Conservation (phyloP, 208 protist genomes). For the Strigomonas culicis region DNA sequence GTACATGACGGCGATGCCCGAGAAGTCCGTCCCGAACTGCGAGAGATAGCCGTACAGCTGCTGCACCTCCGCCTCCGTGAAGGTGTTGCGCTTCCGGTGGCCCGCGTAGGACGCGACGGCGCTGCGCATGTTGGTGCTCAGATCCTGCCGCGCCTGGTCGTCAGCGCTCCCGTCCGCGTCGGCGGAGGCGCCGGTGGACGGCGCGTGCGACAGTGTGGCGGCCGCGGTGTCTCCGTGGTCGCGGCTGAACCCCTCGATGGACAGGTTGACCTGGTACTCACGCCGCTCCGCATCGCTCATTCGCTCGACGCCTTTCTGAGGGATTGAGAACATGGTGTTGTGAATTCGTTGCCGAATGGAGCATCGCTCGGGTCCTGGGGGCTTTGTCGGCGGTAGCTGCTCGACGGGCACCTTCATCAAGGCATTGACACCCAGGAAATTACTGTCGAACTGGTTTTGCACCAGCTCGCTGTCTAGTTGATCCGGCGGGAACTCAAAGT, state of each 20-base stretch:
- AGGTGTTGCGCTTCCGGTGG: constrained; percentile 40
- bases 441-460: neutral
- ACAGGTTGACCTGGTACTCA: neutral
- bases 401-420: constrained; percentile 46
- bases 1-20: constrained; percentile 77
- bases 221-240: neutral
- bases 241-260: neutral
- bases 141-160: neutral
- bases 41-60: constrained; percentile 81
- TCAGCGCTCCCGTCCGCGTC: neutral
- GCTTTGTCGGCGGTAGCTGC: constrained; percentile 66
- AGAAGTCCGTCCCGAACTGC: constrained; percentile 90
- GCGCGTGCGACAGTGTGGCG: neutral
- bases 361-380: constrained; percentile 33
- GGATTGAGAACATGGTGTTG: constrained; percentile 21
- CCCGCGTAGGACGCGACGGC: neutral
- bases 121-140: neutral
- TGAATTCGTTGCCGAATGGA: constrained; percentile 64
- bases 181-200: neutral
- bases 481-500: constrained; percentile 85
- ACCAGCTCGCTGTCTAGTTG: constrained; percentile 24
- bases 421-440: no score
- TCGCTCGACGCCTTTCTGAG: neutral
- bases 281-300: neutral
- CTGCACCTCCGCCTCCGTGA: constrained; percentile 69